phyloP scores from a whole-genome alignment of 352 stramenopile genomes.

The Pythium pectinolyticum region DNA sequence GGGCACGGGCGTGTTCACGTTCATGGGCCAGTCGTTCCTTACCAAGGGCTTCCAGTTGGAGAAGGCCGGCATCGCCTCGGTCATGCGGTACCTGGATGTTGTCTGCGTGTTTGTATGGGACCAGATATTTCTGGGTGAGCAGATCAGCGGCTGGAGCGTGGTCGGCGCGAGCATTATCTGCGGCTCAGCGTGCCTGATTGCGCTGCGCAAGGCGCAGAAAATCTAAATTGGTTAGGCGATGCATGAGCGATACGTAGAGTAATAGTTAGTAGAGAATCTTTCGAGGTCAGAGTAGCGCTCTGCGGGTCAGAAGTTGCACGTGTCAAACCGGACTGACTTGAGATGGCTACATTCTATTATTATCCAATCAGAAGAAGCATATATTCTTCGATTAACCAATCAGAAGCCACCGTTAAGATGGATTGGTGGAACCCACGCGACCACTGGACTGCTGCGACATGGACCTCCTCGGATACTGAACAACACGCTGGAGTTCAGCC shows the following conservation, averaged over 20 bases:
- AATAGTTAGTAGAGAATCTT: too few species aligned
- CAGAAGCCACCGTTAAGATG: neutral
- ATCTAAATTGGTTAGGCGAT: too few species aligned
- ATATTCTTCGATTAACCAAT: neutral
- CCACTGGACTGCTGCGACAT: neutral
- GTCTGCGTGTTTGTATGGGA: constrained; percentile 37
- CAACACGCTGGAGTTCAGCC: neutral
- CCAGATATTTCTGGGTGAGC: constrained; percentile 26
- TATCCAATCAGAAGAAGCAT: neutral
- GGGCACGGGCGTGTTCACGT: constrained; percentile 25
- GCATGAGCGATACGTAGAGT: too few species aligned
- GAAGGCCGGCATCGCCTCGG: constrained; percentile 30
- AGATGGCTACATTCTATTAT: neutral
- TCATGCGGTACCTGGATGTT: constrained; percentile 36
- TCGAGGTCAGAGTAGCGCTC: too few species aligned
- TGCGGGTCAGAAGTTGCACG: neutral
- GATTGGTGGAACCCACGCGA: neutral
- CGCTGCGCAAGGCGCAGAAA: constrained; percentile 43
- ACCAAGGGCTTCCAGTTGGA: constrained; percentile 36
- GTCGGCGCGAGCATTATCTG: constrained; percentile 56
- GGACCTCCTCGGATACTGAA: neutral
- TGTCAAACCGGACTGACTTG: too few species aligned
- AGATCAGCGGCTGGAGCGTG: constrained; percentile 30
- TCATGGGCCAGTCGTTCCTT: constrained; percentile 28
- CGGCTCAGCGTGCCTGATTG: constrained; percentile 54